These are phyloP conservation scores for Metschnikowia orientalis DNA, from an alignment of 805 yeast species.

Conservation along the genomic window DNA sequence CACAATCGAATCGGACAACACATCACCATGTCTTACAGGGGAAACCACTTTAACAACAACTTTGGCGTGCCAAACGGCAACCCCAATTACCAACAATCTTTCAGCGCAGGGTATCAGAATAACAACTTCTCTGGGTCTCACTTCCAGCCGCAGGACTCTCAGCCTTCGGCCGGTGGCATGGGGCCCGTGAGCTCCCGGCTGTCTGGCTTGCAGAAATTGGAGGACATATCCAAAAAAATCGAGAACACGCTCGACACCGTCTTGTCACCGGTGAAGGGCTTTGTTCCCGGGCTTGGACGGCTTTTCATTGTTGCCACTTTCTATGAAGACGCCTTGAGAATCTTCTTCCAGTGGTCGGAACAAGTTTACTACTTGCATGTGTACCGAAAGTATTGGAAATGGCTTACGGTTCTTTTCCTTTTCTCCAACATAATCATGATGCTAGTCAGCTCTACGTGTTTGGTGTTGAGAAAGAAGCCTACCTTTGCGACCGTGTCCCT, in stretches of 20 bases:
- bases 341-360: constrained; percentile 82
- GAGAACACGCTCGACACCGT: constrained; percentile 53
- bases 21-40: constrained; percentile 38
- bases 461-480: constrained; percentile 64
- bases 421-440: constrained; percentile 59
- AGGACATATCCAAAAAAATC: constrained; percentile 46
- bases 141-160: constrained; percentile 11
- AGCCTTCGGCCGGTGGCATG: constrained; percentile 15
- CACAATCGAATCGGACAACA: too few relatives aligned
- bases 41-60: constrained; percentile 39
- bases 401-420: constrained; percentile 72
- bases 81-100: constrained; percentile 1
- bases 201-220: constrained; percentile 40
- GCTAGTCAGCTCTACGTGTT: constrained; percentile 66
- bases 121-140: constrained; percentile 7
- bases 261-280: constrained; percentile 56
- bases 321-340: constrained; percentile 82
- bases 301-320: constrained; percentile 90
- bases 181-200: constrained; percentile 25
- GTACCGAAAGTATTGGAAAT: constrained; percentile 73
- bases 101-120: constrained; percentile 2
- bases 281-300: constrained; percentile 84
- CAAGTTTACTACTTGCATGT: constrained; percentile 81
- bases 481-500: constrained; percentile 68
- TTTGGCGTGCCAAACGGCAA: constrained; percentile 17